A percentile compares a stretch with the other conserved stretches of the same genome.
Evolutionary conservation across 129 eudicot genomes (phyloP).

Genomic region (Tagetes patula): DNA sequence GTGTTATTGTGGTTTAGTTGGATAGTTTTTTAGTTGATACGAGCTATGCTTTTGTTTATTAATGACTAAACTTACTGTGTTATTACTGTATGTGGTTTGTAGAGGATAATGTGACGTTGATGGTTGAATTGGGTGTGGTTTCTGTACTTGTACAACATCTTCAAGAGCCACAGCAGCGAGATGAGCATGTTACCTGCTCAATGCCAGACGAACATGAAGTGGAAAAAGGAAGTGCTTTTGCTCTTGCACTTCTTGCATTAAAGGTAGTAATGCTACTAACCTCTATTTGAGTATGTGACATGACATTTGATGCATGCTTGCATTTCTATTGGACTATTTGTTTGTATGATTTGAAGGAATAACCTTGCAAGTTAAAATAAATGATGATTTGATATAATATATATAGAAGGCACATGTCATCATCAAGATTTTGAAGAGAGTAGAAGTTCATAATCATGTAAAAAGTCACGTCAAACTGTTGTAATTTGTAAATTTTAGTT

Average conservation of each 20-base stretch:
- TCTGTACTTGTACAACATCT: slow-evolving; percentile 65
- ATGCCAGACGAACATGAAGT: slow-evolving; percentile 73
- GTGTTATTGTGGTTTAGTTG: not conserved
- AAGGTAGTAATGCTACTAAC: slow-evolving; percentile 48
- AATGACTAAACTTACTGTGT: slow-evolving; percentile 20
- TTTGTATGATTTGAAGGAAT: not conserved
- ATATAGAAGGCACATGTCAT: not conserved
- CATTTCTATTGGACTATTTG: not conserved
- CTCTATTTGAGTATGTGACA: not conserved
- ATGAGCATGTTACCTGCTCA: slow-evolving; percentile 35
- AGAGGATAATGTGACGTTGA: slow-evolving; percentile 79
- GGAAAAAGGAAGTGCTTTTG: slow-evolving; percentile 86
- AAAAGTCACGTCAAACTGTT: not conserved
- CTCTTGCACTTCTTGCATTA: slow-evolving; percentile 91
- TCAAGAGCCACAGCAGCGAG: slow-evolving; percentile 46
- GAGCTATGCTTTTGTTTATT: slow-evolving; percentile 2
- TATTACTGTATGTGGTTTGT: slow-evolving; percentile 26
- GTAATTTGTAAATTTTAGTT: not conserved
- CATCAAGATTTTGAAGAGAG: not conserved
- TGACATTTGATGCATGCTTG: not conserved
- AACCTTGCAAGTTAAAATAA: slow-evolving; percentile 13
- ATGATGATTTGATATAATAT: not conserved
- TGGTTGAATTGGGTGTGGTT: slow-evolving; percentile 78
- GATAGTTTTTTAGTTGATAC: slow-evolving; percentile 1
- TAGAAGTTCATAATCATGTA: not conserved